Percentiles rank a stretch among this genome's conserved stretches.
Conservation (phyloP, 495 filamentous ascomycete species). For the Sordaria brevicollis region DNA sequence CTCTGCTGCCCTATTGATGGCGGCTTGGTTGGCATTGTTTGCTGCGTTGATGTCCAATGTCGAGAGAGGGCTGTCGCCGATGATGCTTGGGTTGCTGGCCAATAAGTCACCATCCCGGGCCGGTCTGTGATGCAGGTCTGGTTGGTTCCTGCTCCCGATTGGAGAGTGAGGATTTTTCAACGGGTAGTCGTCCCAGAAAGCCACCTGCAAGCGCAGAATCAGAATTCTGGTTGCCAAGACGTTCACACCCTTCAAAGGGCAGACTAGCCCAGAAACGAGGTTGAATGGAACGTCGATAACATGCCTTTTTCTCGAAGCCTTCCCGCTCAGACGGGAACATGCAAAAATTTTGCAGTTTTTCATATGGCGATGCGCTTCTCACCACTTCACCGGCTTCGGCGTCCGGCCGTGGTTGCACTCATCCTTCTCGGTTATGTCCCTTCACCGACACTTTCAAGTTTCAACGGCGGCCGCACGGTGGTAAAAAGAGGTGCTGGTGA, state of each 20-base stretch:
- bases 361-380: neutral
- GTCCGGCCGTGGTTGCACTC: neutral
- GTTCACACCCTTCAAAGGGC: neutral
- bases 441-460: slow-evolving; percentile 22
- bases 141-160: slow-evolving; percentile 22
- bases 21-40: slow-evolving; percentile 13
- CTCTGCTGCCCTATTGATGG: slow-evolving; percentile 28
- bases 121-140: slow-evolving; percentile 25
- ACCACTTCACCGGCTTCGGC: neutral
- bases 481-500: neutral
- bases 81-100: slow-evolving; percentile 22
- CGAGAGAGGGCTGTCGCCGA: slow-evolving; percentile 18
- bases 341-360: neutral
- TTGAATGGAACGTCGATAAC: neutral
- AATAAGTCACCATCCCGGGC: slow-evolving; percentile 21
- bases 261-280: neutral
- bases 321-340: neutral
- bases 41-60: slow-evolving; percentile 41
- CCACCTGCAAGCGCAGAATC: neutral
- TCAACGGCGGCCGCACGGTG: neutral
- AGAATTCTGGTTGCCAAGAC: neutral
- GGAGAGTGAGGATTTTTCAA: slow-evolving; percentile 6
- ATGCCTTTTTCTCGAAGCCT: neutral
- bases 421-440: slow-evolving; percentile 1
- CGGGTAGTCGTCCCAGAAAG: neutral